Conservation (phyloP, 2,329 filamentous ascomycete species). For the Clarireedia hainanense region DNA sequence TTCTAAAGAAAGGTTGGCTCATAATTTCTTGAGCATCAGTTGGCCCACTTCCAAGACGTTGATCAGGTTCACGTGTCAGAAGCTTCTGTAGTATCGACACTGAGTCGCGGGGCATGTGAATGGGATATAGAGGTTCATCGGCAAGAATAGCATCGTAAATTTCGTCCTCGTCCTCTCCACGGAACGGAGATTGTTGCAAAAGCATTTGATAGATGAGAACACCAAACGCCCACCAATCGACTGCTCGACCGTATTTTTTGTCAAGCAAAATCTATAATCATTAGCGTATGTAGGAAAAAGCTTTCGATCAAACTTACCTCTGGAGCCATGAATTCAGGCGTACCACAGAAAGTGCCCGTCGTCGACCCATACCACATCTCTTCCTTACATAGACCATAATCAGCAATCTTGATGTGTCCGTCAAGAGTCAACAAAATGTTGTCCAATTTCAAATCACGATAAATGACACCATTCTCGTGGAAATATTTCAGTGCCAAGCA, state of each 20-base stretch:
- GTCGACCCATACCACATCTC: slow-evolving; percentile 99
- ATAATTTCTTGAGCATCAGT: slow-evolving; percentile 98
- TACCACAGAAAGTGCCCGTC: slow-evolving; percentile 97
- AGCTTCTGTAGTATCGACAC: slow-evolving; percentile 97
- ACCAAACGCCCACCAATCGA: slow-evolving; percentile 99
- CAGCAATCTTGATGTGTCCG: slow-evolving; percentile 96
- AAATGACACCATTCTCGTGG: slow-evolving; percentile 98
- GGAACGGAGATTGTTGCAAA: slow-evolving; percentile 95
- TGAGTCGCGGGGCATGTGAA: slow-evolving; percentile 96
- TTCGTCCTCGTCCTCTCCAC: slow-evolving; percentile 97
- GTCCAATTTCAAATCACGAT: slow-evolving; percentile 72
- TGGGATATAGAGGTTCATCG: slow-evolving; percentile 94
- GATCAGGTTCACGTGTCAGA: slow-evolving; percentile 87
- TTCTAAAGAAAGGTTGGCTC: slow-evolving; percentile 96
- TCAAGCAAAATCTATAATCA: slow-evolving; percentile 74
- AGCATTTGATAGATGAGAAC: slow-evolving; percentile 99
- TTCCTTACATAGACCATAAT: slow-evolving; percentile 98
- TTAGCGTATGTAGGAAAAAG: slow-evolving; percentile 24
- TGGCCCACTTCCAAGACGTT: slow-evolving; percentile 85
- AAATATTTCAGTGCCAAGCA: slow-evolving; percentile 98
- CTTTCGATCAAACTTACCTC: slow-evolving; percentile 53
- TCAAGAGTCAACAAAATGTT: slow-evolving; percentile 92
- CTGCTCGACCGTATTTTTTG: slow-evolving; percentile 95
- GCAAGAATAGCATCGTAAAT: slow-evolving; percentile 98
- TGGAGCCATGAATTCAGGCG: slow-evolving; percentile 99